Percentiles rank a stretch among this genome's conserved stretches.
phyloP scores from a whole-genome alignment of 2,329 filamentous ascomycete species.

The Paracorniculantispora psalliotae region DNA sequence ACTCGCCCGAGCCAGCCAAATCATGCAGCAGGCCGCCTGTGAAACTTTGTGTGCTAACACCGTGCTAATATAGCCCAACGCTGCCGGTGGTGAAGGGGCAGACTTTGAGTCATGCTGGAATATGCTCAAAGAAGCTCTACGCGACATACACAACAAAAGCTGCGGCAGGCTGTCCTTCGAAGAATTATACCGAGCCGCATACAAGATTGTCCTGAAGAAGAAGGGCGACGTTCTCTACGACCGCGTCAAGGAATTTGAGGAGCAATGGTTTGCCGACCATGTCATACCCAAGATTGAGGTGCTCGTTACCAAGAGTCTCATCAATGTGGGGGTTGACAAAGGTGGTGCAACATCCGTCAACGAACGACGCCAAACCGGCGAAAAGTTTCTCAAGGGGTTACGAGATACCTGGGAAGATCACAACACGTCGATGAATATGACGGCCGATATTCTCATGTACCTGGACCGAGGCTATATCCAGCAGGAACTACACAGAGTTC shows the following conservation, averaged over 20 bases:
- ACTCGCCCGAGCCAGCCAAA: background rate
- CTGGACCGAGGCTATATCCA: constrained; percentile 82
- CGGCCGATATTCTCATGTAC: constrained; percentile 94
- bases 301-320: constrained; percentile 65
- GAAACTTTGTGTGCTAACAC: constrained; percentile 10
- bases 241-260: constrained; percentile 74
- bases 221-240: constrained; percentile 78
- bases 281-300: constrained; percentile 67
- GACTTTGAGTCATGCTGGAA: constrained; percentile 87
- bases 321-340: constrained; percentile 54
- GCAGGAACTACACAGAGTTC: constrained; percentile 60
- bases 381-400: constrained; percentile 73
- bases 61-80: constrained; percentile 25
- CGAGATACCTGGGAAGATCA: constrained; percentile 83
- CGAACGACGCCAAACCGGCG: constrained; percentile 74
- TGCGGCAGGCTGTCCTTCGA: constrained; percentile 90
- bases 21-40: background rate
- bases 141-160: constrained; percentile 87
- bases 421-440: constrained; percentile 91
- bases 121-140: constrained; percentile 68
- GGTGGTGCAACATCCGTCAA: constrained; percentile 59
- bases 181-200: constrained; percentile 87
- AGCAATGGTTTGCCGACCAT: constrained; percentile 69
- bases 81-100: constrained; percentile 51
- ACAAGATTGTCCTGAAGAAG: constrained; percentile 88